Evolutionary conservation across 2,329 filamentous ascomycete genomes (phyloP).

Genomic region (Domatiomyces catenatus): DNA sequence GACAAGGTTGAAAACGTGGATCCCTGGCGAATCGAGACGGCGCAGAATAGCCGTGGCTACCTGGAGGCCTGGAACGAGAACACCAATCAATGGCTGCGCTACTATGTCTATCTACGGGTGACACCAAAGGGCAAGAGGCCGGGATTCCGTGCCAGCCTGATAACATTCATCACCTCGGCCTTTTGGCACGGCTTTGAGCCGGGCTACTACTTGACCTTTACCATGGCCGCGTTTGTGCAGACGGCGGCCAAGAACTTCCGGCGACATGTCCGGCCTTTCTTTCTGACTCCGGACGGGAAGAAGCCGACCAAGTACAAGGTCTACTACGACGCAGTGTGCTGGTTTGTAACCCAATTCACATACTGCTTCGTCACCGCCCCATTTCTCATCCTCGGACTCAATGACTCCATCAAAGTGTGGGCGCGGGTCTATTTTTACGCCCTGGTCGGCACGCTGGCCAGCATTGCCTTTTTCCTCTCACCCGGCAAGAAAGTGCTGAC

Average conservation of each 20-base stretch:
- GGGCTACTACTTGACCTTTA: constrained; percentile 83
- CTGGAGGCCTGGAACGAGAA: constrained; percentile 96
- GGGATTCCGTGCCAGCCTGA: constrained; percentile 83
- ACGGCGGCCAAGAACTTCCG: constrained; percentile 89
- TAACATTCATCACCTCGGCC: constrained; percentile 85
- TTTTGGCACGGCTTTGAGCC: constrained; percentile 98
- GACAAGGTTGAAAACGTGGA: constrained; percentile 81
- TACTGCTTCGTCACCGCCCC: constrained; percentile 73
- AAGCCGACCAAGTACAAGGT: constrained; percentile 55
- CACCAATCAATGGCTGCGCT: constrained; percentile 89
- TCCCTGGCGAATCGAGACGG: constrained; percentile 69
- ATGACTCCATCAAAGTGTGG: constrained; percentile 61
- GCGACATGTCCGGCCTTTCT: constrained; percentile 79
- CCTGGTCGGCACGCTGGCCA: constrained; percentile 48
- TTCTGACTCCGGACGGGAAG: constrained; percentile 62
- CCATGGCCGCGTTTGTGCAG: constrained; percentile 81
- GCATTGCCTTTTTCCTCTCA: constrained; percentile 56
- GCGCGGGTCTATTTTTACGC: constrained; percentile 77
- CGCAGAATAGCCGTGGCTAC: constrained; percentile 86
- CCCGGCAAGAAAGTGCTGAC: constrained; percentile 52
- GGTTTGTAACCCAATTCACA: constrained; percentile 59
- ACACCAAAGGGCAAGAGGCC: constrained; percentile 93
- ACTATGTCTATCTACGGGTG: constrained; percentile 89
- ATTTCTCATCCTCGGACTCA: constrained; percentile 67
- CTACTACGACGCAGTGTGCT: constrained; percentile 72